Percentiles rank a stretch among this genome's conserved stretches.
Conservation (phyloP, 352 stramenopile genomes). For the Saprolegnia parasitica region DNA sequence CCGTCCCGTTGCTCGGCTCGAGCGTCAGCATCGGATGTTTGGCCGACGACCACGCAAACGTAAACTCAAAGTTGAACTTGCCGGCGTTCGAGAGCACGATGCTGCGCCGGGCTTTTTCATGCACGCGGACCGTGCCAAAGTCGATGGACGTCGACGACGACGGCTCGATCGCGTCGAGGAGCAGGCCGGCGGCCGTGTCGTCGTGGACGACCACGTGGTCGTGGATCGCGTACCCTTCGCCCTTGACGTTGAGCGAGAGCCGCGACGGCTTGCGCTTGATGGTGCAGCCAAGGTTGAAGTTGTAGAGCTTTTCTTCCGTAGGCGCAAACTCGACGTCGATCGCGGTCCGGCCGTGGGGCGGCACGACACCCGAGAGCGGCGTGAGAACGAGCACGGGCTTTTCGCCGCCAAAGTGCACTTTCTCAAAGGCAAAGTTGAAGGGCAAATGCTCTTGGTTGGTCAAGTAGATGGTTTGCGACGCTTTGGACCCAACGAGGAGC, state of each 20-base stretch:
- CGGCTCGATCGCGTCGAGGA: constrained; percentile 31
- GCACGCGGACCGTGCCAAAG: constrained; percentile 84
- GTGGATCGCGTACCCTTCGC: constrained; percentile 91
- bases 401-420: constrained; percentile 79
- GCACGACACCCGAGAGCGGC: constrained; percentile 86
- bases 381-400: constrained; percentile 71
- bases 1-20: constrained; percentile 72
- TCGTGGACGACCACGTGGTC: constrained; percentile 46
- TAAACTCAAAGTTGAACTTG: constrained; percentile 96
- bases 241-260: constrained; percentile 92
- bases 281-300: constrained; percentile 90
- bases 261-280: constrained; percentile 89
- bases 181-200: constrained; percentile 23
- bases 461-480: constrained; percentile 82
- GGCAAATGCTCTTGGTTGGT: constrained; percentile 91
- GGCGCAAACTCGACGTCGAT: constrained; percentile 90
- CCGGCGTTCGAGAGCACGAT: constrained; percentile 87
- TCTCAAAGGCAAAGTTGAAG: constrained; percentile 95
- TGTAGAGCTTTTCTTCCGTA: constrained; percentile 89
- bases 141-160: constrained; percentile 48
- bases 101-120: constrained; percentile 59
- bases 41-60: constrained; percentile 50
- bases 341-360: constrained; percentile 70
- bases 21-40: constrained; percentile 47
- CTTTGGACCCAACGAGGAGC: constrained; percentile 85